phyloP scores from a whole-genome alignment of 2,329 filamentous ascomycete species.

The Aspergillus japonicus region DNA sequence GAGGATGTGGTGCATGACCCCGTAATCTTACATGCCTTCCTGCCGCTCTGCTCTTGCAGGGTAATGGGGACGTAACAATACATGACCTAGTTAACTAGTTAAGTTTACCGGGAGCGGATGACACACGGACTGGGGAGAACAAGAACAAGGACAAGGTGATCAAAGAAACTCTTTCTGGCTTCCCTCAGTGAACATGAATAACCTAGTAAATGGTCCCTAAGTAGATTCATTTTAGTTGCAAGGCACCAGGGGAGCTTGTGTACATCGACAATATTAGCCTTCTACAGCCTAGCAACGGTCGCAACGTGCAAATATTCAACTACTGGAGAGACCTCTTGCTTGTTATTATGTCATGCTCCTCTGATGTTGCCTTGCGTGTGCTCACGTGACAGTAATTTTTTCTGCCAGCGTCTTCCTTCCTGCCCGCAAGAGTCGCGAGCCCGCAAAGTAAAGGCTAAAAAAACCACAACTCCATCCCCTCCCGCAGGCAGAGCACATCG shows the following conservation, averaged over 20 bases:
- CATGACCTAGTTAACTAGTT: background rate
- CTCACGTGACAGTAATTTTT: conserved; percentile 24
- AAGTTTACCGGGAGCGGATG: background rate
- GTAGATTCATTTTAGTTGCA: background rate
- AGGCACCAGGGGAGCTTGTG: background rate
- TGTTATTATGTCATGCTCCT: conserved; percentile 11
- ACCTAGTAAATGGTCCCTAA: background rate
- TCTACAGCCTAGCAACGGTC: background rate
- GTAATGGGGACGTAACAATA: background rate
- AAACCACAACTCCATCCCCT: conserved; percentile 9
- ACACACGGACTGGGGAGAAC: background rate
- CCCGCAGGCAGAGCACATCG: conserved; percentile 15
- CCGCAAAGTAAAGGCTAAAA: conserved; percentile 14
- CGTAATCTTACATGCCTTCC: conserved; percentile 2
- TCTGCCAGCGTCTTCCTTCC: conserved; percentile 13
- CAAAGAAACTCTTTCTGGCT: background rate
- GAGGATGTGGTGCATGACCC: background rate
- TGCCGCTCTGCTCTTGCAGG: background rate
- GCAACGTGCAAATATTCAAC: background rate
- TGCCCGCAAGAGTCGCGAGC: conserved; percentile 19
- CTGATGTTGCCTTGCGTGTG: conserved; percentile 12
- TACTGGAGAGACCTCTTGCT: no score
- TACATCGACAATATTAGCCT: background rate
- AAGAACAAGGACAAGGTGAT: background rate
- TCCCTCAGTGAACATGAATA: background rate